These are phyloP conservation scores for Ophiostoma ips DNA, from an alignment of 2,329 filamentous ascomycete species.

Conservation along the genomic window DNA sequence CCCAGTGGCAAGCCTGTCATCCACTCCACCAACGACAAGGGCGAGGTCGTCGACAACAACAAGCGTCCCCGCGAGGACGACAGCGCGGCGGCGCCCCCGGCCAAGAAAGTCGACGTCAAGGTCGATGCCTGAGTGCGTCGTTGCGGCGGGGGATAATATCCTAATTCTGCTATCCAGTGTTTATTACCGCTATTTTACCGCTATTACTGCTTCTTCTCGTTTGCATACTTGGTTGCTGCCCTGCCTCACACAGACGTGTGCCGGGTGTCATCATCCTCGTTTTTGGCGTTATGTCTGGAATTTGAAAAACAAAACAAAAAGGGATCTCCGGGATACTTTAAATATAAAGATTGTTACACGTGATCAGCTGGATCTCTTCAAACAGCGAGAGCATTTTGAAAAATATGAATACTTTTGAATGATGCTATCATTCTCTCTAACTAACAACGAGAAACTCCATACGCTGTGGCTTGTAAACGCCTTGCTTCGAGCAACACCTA, in stretches of 20 bases:
- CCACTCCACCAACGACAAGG: conserved; percentile 26
- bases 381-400: no score
- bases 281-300: not conserved
- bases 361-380: no score
- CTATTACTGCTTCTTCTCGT: no score
- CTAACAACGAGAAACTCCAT: no score
- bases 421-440: no score
- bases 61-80: conserved; percentile 43
- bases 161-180: not conserved
- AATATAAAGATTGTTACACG: no score
- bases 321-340: not conserved
- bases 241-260: not conserved
- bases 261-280: not conserved
- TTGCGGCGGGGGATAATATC: no score
- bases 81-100: conserved; percentile 29
- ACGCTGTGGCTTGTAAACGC: no score
- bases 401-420: no score
- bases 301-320: not conserved
- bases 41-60: conserved; percentile 23
- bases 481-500: no score
- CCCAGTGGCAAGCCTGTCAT: conserved; percentile 27
- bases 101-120: conserved; percentile 50
- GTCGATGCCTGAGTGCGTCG: conserved; percentile 14
- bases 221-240: not conserved
- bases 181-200: not conserved